Base-by-base conservation (phyloP, 2,329 filamentous ascomycete species). In the Delphinella strobiligena region DNA sequence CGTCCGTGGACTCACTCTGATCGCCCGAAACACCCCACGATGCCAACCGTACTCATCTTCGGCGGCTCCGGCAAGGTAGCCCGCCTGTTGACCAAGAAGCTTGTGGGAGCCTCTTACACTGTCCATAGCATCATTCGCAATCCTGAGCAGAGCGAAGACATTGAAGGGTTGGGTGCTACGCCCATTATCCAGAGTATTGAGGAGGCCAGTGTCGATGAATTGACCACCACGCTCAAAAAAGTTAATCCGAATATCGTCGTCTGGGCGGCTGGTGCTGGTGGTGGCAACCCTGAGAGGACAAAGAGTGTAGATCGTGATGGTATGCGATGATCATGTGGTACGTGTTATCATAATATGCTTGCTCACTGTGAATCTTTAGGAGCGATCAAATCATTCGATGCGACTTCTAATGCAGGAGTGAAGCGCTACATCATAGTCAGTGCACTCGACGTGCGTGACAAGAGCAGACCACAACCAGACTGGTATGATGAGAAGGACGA, bases 361-460 rank as follows among this genome's bases (percentile, higher is more conserved):
- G n/a, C n/a, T n/a, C n/a, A n/a, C n/a, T n/a, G n/a, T n/a, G n/a
- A n/a, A n/a, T n/a, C n/a, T 29, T 11, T 18, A 31, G 78, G 78
- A 2, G 78, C 76, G 8, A 69, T 70, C 32, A 65, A 74, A 53
- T 75, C 78, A 53, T 72, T 80, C 60, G 67, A 69, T 36, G 75
- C 78, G 4, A 68, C 75, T 1, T 68, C 72, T 15, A 56, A 67
- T 5, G 66, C 68, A 0, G 68, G 74, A 0, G 63, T 81, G 45
- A 73, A 61, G 3, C 72, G 74, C 44, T 82, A 81, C 59, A 65
- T 83, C 36, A 68, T 82, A 49, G 63, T 83, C 38, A 80, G 76
- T 0, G 78, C 79, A 47, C 55, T 74, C 9, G 66, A 66, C 42
- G 71, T 72, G 14, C 69, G 79, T 17, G 64, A 66, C 50, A 54